Percentiles rank a stretch among this genome's conserved stretches.
Conservation (phyloP, 2,329 filamentous ascomycete genomes). For the Clarireedia hainanense region DNA sequence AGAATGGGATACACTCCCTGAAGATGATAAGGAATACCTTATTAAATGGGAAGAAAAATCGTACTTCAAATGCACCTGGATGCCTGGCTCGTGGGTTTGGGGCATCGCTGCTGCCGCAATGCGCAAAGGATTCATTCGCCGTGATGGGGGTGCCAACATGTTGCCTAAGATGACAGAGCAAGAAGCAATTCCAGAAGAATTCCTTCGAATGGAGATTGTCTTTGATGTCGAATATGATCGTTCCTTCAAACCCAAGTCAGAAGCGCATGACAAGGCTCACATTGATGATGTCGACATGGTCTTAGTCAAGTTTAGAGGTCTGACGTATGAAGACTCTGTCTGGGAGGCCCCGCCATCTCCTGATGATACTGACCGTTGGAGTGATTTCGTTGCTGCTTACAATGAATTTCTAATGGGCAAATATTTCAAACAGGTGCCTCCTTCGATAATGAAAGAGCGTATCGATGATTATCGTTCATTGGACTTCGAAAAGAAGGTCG, state of each 20-base stretch:
- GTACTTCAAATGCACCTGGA: slow-evolving; percentile 79
- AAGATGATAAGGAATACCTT: slow-evolving; percentile 85
- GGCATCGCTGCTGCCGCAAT: slow-evolving; percentile 56
- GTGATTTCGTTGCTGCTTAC: slow-evolving; percentile 76
- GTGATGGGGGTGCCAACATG: slow-evolving; percentile 49
- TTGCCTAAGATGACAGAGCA: slow-evolving; percentile 61
- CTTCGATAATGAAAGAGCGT: slow-evolving; percentile 55
- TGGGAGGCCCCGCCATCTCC: slow-evolving; percentile 74
- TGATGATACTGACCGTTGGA: slow-evolving; percentile 59
- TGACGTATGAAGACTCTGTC: slow-evolving; percentile 82
- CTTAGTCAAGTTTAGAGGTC: slow-evolving; percentile 84
- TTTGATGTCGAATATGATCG: slow-evolving; percentile 67
- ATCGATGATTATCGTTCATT: slow-evolving; percentile 58
- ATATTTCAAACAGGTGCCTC: slow-evolving; percentile 54
- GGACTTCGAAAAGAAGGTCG: slow-evolving; percentile 57
- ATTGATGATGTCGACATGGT: slow-evolving; percentile 66
- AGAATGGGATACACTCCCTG: slow-evolving; percentile 47
- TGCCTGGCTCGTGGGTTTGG: slow-evolving; percentile 82
- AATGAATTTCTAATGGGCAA: slow-evolving; percentile 76
- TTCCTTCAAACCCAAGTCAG: slow-evolving; percentile 42
- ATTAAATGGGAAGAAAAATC: slow-evolving; percentile 80
- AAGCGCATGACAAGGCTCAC: slow-evolving; percentile 62
- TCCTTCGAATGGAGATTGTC: slow-evolving; percentile 79
- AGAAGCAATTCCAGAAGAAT: slow-evolving; percentile 84
- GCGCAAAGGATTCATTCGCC: slow-evolving; percentile 70